Evolutionary conservation across 148 eudicot species (phyloP).

Genomic region (Arctostaphylos glauca): DNA sequence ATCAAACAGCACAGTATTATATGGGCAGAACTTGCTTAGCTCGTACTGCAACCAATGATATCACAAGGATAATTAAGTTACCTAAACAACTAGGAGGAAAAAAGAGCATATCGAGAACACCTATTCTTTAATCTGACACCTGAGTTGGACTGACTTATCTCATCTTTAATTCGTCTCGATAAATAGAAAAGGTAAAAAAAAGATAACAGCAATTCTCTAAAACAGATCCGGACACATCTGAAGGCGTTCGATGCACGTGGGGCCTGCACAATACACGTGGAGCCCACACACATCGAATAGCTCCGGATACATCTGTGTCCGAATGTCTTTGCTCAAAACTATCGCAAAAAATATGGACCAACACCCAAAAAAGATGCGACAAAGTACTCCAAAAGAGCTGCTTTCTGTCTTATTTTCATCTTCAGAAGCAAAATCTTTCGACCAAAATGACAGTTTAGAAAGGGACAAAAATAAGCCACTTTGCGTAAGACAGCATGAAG

Average conservation of each 20-base stretch:
- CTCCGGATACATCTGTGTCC: too few relatives aligned
- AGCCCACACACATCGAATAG: too few relatives aligned
- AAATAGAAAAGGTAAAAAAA: too few relatives aligned
- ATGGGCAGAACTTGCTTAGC: slow-evolving; percentile 81
- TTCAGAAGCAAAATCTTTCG: not conserved
- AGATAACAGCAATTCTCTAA: too few relatives aligned
- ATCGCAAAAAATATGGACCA: not conserved
- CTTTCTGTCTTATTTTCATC: not conserved
- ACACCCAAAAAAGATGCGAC: not conserved
- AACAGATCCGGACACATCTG: too few relatives aligned
- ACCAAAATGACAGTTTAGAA: not conserved
- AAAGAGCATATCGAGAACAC: not conserved
- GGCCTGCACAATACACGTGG: too few relatives aligned
- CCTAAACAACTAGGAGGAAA: not conserved
- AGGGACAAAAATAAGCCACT: not conserved
- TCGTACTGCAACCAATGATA: slow-evolving; percentile 69
- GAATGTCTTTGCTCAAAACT: too few relatives aligned
- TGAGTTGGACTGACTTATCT: not conserved
- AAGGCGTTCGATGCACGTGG: too few relatives aligned
- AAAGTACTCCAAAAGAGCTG: not conserved
- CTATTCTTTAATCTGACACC: not conserved
- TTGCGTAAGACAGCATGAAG: not conserved
- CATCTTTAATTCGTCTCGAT: not conserved
- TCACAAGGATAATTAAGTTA: not conserved
- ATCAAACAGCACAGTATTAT: slow-evolving; percentile 88